These are phyloP conservation scores for Sicyos edulis DNA, from an alignment of 306 rosid genomes.

Conservation along the genomic window DNA sequence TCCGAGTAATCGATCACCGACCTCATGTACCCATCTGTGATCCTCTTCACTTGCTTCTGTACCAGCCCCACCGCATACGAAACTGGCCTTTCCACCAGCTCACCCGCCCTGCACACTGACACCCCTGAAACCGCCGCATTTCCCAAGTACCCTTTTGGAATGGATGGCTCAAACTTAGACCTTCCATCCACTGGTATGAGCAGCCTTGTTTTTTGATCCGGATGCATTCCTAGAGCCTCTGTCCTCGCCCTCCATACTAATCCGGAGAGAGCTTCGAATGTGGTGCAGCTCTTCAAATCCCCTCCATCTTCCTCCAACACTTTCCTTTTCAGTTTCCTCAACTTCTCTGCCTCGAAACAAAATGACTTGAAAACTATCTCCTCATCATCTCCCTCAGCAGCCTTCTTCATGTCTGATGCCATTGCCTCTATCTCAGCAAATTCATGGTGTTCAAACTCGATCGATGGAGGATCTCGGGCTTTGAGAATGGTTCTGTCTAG, in stretches of 20 bases:
- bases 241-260: constrained; percentile 83
- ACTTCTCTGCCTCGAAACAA: constrained; percentile 43
- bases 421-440: constrained; percentile 56
- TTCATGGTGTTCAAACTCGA: constrained; percentile 55
- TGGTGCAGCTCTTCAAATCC: constrained; percentile 40
- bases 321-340: constrained; percentile 42
- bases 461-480: constrained; percentile 47
- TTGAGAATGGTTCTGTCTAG: constrained; percentile 55
- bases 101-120: constrained; percentile 44
- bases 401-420: not conserved
- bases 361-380: constrained; percentile 42
- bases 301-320: constrained; percentile 46
- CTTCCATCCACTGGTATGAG: constrained; percentile 71
- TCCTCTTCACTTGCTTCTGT: constrained; percentile 43
- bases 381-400: constrained; percentile 24
- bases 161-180: constrained; percentile 52
- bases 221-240: constrained; percentile 41
- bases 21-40: constrained; percentile 54
- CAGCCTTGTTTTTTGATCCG: constrained; percentile 58
- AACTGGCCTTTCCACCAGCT: constrained; percentile 41
- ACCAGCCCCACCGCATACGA: constrained; percentile 46
- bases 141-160: constrained; percentile 64
- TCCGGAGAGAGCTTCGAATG: constrained; percentile 61
- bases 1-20: constrained; percentile 74
- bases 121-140: constrained; percentile 58